Evolutionary conservation across 164 flowering plant genomes (phyloP), one percentile per base, ranked within the genome.

Genomic region (Macadamia tetraphylla): DNA sequence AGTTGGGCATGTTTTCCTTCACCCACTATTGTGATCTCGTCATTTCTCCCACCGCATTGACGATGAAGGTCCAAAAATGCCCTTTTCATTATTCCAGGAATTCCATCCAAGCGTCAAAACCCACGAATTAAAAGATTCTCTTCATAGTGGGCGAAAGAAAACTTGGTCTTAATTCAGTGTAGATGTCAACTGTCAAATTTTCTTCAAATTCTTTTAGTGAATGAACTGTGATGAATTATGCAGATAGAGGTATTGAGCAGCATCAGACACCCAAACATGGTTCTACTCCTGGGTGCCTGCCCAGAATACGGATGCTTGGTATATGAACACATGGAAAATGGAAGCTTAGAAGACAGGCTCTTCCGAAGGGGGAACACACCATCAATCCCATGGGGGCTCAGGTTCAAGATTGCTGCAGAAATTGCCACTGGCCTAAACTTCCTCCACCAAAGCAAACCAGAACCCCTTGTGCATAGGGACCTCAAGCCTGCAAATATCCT

Each of bases 221-320:
- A 23, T 23, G 23, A 23, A 23, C 23, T 23, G 23, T 23, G 23
- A 23, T 23, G 23, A 9, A 46, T 46, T 8, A 46, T 67, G 58
- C 80, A 89, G 95, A 81, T 89, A 58, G 92, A 89, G 84, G 83
- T 89, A 15, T 77, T 89, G 51, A 76, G 96, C 77, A 71, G 80
- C 84, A 87, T 89, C n/a, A 76, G 92, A 58, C 92, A 89, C 71
- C 96, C 96, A 56, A 75, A 89, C 82, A 81, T 89, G 92, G 96
- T 89, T 17, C 76, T 88, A 23, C 82, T 89, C 29, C 81, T 89
- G 10, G 92, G 96, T 0, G 96, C 96, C 0, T 87, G 92, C 59
- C 91, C 96, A 1, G 92, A 86, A 62, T 83, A 81, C 29, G 96
- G 96, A 56, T 85, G 89, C 73, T 75, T 89, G 58, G 96, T 89